These are phyloP conservation scores for Bruguiera sexangula DNA, from an alignment of 345 rosid species.

Conservation along the genomic window DNA sequence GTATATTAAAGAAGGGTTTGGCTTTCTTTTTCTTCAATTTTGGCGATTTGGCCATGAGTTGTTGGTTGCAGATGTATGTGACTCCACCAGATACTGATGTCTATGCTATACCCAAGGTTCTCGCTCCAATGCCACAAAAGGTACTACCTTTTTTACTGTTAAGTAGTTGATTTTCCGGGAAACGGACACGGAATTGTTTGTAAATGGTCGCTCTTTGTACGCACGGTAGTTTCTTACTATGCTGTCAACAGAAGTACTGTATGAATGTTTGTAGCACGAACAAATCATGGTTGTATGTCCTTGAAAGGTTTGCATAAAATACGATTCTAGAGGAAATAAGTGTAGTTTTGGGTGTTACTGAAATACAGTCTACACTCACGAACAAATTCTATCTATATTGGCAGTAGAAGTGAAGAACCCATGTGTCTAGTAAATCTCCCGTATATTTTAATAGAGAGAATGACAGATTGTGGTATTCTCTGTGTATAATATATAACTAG, in stretches of 20 bases:
- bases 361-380: neutral
- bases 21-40: slow-evolving; percentile 3
- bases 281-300: neutral
- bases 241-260: neutral
- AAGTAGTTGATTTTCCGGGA: no score
- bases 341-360: neutral
- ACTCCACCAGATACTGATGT: slow-evolving; percentile 93
- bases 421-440: neutral
- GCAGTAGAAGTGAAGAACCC: neutral
- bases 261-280: neutral
- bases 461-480: no score
- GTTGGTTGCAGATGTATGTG: slow-evolving; percentile 72
- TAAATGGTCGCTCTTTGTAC: no score
- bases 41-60: neutral
- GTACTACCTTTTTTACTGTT: slow-evolving; percentile 26
- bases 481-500: no score
- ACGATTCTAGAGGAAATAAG: neutral
- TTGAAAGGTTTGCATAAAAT: neutral
- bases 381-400: neutral
- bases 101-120: slow-evolving; percentile 83
- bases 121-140: slow-evolving; percentile 90
- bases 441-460: no score
- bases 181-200: no score
- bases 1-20: neutral
- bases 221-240: no score